Percentiles rank a stretch among this genome's conserved stretches.
phyloP scores from a whole-genome alignment of 2,329 filamentous ascomycete species.

The Fusarium mexicanum region DNA sequence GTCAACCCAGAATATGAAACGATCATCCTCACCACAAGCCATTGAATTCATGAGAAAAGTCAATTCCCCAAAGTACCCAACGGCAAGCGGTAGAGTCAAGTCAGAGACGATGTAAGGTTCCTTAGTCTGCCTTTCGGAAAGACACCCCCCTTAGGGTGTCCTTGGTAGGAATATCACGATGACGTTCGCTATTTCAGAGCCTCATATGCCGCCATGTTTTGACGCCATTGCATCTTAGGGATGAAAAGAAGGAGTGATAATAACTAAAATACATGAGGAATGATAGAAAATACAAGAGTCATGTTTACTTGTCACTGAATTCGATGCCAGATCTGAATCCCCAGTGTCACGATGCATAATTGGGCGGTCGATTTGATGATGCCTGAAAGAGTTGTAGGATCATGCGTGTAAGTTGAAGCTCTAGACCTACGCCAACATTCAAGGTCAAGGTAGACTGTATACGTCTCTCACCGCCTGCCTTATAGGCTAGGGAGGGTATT shows the following conservation, averaged over 20 bases:
- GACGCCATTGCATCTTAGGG: neutral
- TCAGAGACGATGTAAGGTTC: neutral
- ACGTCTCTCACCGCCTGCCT: constrained; percentile 17
- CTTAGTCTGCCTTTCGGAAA: neutral
- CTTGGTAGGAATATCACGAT: constrained; percentile 2
- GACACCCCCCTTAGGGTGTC: constrained; percentile 7
- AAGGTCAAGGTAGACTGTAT: neutral
- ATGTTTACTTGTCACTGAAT: neutral
- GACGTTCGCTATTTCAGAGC: neutral
- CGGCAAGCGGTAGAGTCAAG: neutral
- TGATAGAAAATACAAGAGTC: neutral
- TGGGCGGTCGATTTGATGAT: neutral
- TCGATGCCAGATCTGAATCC: neutral
- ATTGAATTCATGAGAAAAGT: constrained; percentile 11
- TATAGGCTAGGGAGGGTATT: neutral
- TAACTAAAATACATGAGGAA: neutral
- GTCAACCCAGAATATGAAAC: neutral
- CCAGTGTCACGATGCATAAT: neutral
- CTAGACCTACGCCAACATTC: neutral
- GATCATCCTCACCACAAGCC: neutral
- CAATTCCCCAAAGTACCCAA: constrained; percentile 5
- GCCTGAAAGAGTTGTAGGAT: neutral
- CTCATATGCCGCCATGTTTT: constrained; percentile 1
- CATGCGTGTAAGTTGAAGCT: constrained; percentile 11
- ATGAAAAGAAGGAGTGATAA: neutral